These are phyloP conservation scores for Verticillium albo-atrum DNA, from an alignment of 2,329 filamentous ascomycete species.

Conservation along the genomic window DNA sequence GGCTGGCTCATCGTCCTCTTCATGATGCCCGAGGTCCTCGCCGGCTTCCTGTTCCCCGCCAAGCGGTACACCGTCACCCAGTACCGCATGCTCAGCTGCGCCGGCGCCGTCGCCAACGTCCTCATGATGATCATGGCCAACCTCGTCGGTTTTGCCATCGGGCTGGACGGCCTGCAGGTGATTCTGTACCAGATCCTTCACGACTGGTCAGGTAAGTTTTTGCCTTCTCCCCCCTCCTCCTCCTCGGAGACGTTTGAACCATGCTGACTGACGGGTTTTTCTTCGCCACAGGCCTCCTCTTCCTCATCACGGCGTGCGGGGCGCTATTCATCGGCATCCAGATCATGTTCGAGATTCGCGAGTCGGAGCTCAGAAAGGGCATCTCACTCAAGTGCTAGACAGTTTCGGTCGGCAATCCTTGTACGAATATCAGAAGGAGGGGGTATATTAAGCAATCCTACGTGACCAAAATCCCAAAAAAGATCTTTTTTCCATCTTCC, in stretches of 20 bases:
- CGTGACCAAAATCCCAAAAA: background rate
- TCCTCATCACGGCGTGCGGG: conserved; percentile 66
- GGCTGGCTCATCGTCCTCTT: conserved; percentile 95
- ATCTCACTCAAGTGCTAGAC: conserved; percentile 75
- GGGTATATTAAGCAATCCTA: background rate
- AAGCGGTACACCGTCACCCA: conserved; percentile 64
- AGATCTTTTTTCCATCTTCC: background rate
- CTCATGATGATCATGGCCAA: conserved; percentile 97
- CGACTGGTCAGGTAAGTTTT: conserved; percentile 61
- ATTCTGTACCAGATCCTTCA: conserved; percentile 72
- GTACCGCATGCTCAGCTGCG: conserved; percentile 76
- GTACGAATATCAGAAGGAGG: background rate
- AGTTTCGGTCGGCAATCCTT: background rate
- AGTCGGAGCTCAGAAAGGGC: conserved; percentile 77
- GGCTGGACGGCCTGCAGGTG: conserved; percentile 77
- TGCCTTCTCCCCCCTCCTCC: background rate
- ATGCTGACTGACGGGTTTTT: conserved; percentile 17
- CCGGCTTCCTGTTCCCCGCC: conserved; percentile 65
- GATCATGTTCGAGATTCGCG: conserved; percentile 93
- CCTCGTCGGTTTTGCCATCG: conserved; percentile 89
- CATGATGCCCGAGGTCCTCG: conserved; percentile 82
- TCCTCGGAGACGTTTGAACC: too few relatives aligned
- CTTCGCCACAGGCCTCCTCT: conserved; percentile 54
- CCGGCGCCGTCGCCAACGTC: conserved; percentile 78
- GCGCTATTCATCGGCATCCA: conserved; percentile 81